These are phyloP conservation scores for Oryza nivara DNA, from an alignment of 176 grass and related monocot species.

Conservation along the genomic window DNA sequence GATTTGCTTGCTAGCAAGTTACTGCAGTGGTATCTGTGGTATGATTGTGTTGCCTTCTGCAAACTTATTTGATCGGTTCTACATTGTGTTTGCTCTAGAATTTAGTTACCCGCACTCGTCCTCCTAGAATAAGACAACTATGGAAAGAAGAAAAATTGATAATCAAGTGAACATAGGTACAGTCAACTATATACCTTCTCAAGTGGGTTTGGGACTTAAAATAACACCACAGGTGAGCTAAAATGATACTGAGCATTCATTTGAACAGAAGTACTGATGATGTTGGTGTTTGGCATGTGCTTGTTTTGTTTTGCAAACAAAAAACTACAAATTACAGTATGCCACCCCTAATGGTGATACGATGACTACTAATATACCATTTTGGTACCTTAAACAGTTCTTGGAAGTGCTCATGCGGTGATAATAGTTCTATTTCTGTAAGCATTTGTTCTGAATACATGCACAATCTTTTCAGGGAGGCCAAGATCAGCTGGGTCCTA, in stretches of 20 bases:
- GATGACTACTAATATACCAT: neutral
- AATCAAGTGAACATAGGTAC: too few species aligned
- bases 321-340: neutral
- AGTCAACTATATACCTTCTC: neutral
- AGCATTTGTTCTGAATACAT: neutral
- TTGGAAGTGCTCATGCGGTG: neutral
- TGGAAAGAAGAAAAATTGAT: too few species aligned
- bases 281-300: neutral
- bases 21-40: neutral
- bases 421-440: neutral
- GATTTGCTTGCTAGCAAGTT: neutral
- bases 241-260: neutral
- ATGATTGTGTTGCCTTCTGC: neutral
- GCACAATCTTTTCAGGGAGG: constrained; percentile 52
- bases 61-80: constrained; percentile 11
- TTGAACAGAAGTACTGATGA: neutral
- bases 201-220: neutral
- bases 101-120: neutral
- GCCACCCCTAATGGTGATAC: neutral
- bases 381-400: neutral
- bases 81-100: neutral
- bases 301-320: neutral
- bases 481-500: constrained; percentile 81
- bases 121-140: too few species aligned
- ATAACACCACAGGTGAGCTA: neutral